phyloP scores from a whole-genome alignment of 257 asterid species.

The Ocimum tenuiflorum region DNA sequence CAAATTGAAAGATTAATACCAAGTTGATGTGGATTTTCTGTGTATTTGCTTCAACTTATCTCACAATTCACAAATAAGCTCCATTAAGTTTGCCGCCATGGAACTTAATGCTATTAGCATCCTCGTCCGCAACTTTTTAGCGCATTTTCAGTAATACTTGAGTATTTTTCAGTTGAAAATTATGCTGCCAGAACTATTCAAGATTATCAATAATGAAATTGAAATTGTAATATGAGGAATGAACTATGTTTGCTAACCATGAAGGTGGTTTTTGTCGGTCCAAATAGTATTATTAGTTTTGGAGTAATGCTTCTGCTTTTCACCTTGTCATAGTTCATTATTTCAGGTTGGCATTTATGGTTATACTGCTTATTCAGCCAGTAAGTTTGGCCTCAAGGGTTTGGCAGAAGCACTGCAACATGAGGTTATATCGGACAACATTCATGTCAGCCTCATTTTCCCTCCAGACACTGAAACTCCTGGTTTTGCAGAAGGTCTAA shows the following conservation, averaged over 20 bases:
- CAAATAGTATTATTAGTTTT: not conserved
- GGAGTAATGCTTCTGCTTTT: not conserved
- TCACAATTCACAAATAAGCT: not conserved
- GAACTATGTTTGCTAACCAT: not conserved
- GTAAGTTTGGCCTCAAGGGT: conserved; percentile 89
- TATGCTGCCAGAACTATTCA: not conserved
- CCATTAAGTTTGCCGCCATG: no score
- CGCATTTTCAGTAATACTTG: not conserved
- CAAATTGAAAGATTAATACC: not conserved
- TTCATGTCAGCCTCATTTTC: conserved; percentile 81
- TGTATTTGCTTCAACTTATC: not conserved
- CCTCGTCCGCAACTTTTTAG: not conserved
- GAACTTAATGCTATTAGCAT: not conserved
- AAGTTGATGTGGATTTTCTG: not conserved
- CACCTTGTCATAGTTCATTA: not conserved
- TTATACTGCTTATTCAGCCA: conserved; percentile 91
- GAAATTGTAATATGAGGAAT: not conserved
- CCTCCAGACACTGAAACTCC: conserved; percentile 99
- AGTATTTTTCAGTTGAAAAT: not conserved
- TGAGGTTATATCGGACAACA: conserved; percentile 68
- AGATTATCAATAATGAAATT: not conserved
- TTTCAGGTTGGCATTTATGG: conserved; percentile 92
- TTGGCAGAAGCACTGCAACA: conserved; percentile 97
- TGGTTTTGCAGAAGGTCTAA: conserved; percentile 70
- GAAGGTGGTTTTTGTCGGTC: not conserved